Percentiles rank a stretch among this genome's conserved stretches.
phyloP scores from a whole-genome alignment of 306 rosid genomes.

The Chamaecrista fasciculata region DNA sequence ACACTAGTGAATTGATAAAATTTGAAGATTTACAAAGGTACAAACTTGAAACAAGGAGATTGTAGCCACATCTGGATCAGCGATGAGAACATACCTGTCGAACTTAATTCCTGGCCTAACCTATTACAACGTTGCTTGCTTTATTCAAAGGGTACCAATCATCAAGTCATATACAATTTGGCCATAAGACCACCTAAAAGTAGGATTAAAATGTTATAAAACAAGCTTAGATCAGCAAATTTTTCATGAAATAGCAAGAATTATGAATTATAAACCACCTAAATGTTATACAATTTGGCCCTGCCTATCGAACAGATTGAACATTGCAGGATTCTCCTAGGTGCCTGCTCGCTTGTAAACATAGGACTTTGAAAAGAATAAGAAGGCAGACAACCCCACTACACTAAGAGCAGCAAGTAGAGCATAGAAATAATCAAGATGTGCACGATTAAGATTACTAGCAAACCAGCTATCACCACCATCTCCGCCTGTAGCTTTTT shows the following conservation, averaged over 20 bases:
- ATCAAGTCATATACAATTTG: neutral
- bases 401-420: constrained; percentile 47
- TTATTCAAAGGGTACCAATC: no score
- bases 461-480: constrained; percentile 58
- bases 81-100: no score
- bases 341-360: constrained; percentile 6
- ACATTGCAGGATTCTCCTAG: neutral
- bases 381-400: constrained; percentile 25
- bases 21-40: no score
- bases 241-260: neutral
- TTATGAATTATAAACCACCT: neutral
- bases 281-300: no score
- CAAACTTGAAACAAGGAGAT: no score
- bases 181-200: neutral
- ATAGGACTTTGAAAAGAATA: constrained; percentile 30
- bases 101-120: no score
- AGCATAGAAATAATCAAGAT: constrained; percentile 76
- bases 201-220: neutral
- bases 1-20: neutral
- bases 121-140: no score
- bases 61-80: no score
- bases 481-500: constrained; percentile 30
- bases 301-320: no score
- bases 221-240: neutral
- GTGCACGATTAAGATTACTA: constrained; percentile 60